Base-by-base conservation (phyloP, 179 eudicot species). In the Spergularia azorica region DNA sequence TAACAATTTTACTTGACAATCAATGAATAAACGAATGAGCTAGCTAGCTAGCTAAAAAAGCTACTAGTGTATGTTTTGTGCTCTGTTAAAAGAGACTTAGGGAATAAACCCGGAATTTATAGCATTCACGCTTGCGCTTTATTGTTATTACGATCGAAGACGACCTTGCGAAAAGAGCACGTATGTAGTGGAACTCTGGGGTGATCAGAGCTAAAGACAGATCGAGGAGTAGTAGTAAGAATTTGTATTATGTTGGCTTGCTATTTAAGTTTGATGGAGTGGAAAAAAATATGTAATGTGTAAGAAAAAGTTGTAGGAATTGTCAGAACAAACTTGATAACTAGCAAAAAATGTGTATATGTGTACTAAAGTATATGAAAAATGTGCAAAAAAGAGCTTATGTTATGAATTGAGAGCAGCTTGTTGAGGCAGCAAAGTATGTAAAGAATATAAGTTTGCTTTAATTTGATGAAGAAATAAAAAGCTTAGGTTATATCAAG, bases 151-250 rank as follows among this genome's bases (percentile, higher is more conserved):
- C 38, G 6, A 61, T 18, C 32, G 7, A 20, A 36, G 26, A 18
- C 56, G 11, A 68, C 57, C 73, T 79, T 79, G 78, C 74, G 48
- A 74, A 67, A 79, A 74, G 56, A 9, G 67, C 20, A 78, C 67
- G 81, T 78, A 72, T 56, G 16, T 12, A 9, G 8, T 43, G 48
- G 48, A 43, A 43, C 48, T 43, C 48, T 43, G 48, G 48, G 48
- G 48, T 4, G 8, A 6, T 43, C 6, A 43, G 5, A 43, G 5
- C 6, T 1, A 26, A 43, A 43, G 32, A 26, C 32, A 43, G 48
- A n/a, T n/a, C n/a, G n/a, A n/a, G n/a, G n/a, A 43, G 48, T 43
- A 43, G 32, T 26, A 26, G 32, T 26, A 9, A 8, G 17, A 4
- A 11, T 59, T 18, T n/a, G 56, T 26, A 73, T 66, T 21, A 46